phyloP scores from a whole-genome alignment of 345 rosid species.

The Eucalyptus globulus region DNA sequence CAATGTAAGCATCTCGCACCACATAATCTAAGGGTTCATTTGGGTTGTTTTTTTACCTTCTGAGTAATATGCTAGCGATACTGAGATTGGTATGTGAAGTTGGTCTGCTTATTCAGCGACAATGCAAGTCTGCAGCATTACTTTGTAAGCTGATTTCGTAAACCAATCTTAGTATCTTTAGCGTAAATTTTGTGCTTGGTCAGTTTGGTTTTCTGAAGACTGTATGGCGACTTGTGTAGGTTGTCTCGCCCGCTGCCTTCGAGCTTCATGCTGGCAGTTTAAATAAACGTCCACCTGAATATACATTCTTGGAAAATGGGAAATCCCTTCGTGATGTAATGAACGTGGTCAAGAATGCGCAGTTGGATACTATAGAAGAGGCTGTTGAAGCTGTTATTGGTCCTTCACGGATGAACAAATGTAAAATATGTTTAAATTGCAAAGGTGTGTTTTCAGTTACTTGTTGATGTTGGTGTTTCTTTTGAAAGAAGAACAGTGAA shows the following conservation, averaged over 20 bases:
- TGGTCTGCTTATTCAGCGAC: neutral
- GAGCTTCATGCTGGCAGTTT: slow-evolving; percentile 85
- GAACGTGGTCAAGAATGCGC: slow-evolving; percentile 56
- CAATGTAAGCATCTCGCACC: slow-evolving; percentile 26
- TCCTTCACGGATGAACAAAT: slow-evolving; percentile 25
- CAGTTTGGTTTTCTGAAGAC: neutral
- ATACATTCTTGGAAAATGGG: slow-evolving; percentile 66
- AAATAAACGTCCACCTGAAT: slow-evolving; percentile 82
- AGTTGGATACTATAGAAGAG: slow-evolving; percentile 52
- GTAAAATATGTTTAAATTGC: slow-evolving; percentile 68
- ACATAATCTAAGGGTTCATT: neutral
- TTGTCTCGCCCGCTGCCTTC: slow-evolving; percentile 37
- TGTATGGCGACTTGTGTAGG: slow-evolving; percentile 17
- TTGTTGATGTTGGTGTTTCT: neutral
- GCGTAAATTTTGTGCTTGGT: neutral
- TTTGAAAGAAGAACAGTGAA: neutral
- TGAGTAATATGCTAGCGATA: neutral
- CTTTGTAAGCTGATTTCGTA: neutral
- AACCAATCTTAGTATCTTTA: neutral
- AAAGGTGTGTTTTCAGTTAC: slow-evolving; percentile 43
- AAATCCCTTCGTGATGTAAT: slow-evolving; percentile 73
- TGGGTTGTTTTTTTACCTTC: neutral
- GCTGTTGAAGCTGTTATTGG: slow-evolving; percentile 37
- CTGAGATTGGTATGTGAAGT: neutral
- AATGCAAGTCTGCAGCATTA: neutral